phyloP scores from a whole-genome alignment of 2,329 filamentous ascomycete genomes.

The Neopestalotiopsis clavispora region DNA sequence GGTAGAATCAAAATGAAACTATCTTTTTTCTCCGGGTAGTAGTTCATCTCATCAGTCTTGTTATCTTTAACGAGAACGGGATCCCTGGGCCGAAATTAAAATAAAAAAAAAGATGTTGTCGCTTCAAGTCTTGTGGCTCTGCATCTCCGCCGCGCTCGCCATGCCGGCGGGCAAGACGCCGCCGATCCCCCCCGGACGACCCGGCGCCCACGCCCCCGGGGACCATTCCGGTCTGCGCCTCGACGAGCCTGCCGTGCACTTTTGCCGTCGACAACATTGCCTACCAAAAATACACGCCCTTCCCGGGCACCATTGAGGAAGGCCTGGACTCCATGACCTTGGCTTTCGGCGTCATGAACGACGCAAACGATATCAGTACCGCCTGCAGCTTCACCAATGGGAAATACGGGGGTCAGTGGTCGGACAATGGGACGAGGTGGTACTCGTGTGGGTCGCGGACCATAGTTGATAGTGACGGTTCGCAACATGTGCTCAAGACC shows the following conservation, averaged over 20 bases:
- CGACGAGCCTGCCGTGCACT: not conserved
- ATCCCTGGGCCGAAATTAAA: not conserved
- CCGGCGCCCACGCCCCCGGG: not conserved
- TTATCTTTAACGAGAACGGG: not conserved
- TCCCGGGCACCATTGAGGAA: conserved; percentile 14
- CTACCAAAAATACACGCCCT: conserved; percentile 21
- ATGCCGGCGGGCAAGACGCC: not conserved
- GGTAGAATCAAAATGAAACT: not conserved
- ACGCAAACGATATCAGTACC: conserved; percentile 22
- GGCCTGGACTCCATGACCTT: conserved; percentile 25
- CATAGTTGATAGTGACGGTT: conserved; percentile 18
- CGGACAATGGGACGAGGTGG: conserved; percentile 24
- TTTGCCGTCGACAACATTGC: conserved; percentile 20
- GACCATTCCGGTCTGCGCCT: conserved; percentile 8
- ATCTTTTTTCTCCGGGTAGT: not conserved
- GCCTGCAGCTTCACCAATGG: conserved; percentile 23
- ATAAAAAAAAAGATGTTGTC: not conserved
- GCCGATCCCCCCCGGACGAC: not conserved
- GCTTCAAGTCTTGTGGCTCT: not conserved
- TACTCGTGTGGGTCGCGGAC: conserved; percentile 23
- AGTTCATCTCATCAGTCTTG: not conserved
- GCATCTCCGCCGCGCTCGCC: not conserved
- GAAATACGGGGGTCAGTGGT: conserved; percentile 20
- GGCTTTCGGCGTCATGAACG: conserved; percentile 24
- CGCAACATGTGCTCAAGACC: conserved; percentile 25